These are phyloP conservation scores for Trichoderma sp. DNA, from an alignment of 2,329 filamentous ascomycete genomes.

Conservation along the genomic window DNA sequence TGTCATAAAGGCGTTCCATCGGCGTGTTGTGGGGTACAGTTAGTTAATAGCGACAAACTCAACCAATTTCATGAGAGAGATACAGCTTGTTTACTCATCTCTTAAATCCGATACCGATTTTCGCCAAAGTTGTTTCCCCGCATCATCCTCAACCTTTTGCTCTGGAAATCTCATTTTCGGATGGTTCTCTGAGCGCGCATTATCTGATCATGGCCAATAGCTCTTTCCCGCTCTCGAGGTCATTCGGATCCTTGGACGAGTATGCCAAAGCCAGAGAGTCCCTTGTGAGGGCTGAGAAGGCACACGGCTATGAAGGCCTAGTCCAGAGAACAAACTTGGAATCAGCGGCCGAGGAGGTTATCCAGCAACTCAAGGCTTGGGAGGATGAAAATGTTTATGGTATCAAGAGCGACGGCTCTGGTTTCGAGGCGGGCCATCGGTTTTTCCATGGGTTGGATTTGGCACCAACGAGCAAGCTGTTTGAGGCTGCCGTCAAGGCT, in stretches of 20 bases:
- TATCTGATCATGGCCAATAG: not conserved
- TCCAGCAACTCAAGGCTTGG: slow-evolving; percentile 7
- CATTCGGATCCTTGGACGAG: slow-evolving; percentile 7
- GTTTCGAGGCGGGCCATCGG: slow-evolving; percentile 11
- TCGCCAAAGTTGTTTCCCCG: not conserved
- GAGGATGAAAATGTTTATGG: slow-evolving; percentile 13
- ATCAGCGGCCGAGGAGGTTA: not conserved
- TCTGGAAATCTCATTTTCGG: not conserved
- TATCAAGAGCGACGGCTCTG: slow-evolving; percentile 5
- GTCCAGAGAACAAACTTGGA: slow-evolving; percentile 1
- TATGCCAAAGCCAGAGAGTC: slow-evolving; percentile 18
- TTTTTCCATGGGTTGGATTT: slow-evolving; percentile 17
- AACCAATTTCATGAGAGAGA: not conserved
- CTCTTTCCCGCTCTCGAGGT: not conserved
- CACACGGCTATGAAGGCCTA: slow-evolving; percentile 11
- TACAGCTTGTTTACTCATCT: not conserved
- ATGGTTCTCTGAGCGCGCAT: not conserved
- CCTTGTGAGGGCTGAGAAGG: slow-evolving; percentile 5
- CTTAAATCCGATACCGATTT: not conserved
- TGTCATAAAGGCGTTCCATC: not conserved
- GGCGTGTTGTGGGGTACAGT: not conserved
- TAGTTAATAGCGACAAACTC: not conserved
- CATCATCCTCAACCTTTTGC: not conserved
- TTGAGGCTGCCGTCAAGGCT: slow-evolving; percentile 82
- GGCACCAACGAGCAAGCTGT: slow-evolving; percentile 68